Evolutionary conservation across 1,284 basidiomycete species (phyloP).

Genomic region (Phenoliferia sp.): DNA sequence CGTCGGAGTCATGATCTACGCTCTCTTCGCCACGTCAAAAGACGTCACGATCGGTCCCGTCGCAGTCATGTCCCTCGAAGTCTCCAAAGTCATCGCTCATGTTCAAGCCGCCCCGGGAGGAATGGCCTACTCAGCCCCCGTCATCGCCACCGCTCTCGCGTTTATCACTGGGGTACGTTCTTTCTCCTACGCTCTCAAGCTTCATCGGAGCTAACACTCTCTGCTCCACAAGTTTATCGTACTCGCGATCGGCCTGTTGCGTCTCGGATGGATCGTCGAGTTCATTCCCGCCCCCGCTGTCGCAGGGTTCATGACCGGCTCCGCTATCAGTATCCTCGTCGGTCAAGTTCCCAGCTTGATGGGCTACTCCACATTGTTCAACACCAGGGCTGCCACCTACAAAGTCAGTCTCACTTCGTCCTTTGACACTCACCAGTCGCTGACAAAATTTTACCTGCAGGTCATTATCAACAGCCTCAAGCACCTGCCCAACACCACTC

Average conservation of each 20-base stretch:
- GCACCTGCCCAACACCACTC: slow-evolving; percentile 61
- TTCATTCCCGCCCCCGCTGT: slow-evolving; percentile 89
- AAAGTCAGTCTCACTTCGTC: neutral
- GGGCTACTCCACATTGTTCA: slow-evolving; percentile 64
- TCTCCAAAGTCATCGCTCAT: slow-evolving; percentile 67
- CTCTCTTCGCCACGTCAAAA: slow-evolving; percentile 90
- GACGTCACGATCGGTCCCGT: slow-evolving; percentile 80
- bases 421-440: neutral
- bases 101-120: slow-evolving; percentile 50
- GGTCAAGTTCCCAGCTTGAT: slow-evolving; percentile 81
- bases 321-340: slow-evolving; percentile 47
- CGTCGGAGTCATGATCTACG: slow-evolving; percentile 18
- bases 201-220: neutral
- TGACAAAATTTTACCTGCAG: slow-evolving; percentile 22
- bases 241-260: slow-evolving; percentile 81
- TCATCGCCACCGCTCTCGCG: slow-evolving; percentile 77
- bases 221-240: slow-evolving; percentile 60
- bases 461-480: slow-evolving; percentile 90
- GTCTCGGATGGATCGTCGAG: slow-evolving; percentile 86
- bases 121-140: slow-evolving; percentile 45
- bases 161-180: slow-evolving; percentile 65
- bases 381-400: slow-evolving; percentile 7
- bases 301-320: slow-evolving; percentile 53
- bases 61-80: slow-evolving; percentile 92
- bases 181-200: neutral